Conservation (phyloP, 768 basidiomycete species). For the Terana coerulea region DNA sequence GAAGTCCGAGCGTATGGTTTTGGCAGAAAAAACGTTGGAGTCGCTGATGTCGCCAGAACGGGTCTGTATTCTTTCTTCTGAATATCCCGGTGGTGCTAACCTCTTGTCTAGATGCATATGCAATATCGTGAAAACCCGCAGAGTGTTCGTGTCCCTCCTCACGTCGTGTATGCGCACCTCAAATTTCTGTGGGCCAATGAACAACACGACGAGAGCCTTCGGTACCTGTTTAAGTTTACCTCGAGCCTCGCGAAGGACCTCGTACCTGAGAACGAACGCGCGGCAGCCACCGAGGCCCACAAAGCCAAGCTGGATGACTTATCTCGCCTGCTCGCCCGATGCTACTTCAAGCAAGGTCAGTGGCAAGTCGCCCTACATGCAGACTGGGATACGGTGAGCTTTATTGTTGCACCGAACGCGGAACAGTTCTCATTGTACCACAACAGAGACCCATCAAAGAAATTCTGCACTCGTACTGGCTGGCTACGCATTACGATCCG, state of each 20-base stretch:
- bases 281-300: constrained; percentile 38
- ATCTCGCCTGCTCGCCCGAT: constrained; percentile 88
- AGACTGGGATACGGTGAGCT: constrained; percentile 73
- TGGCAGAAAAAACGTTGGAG: constrained; percentile 96
- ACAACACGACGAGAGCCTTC: constrained; percentile 71
- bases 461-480: constrained; percentile 78
- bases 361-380: constrained; percentile 86
- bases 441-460: constrained; percentile 71
- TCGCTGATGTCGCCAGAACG: constrained; percentile 78
- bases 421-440: background rate
- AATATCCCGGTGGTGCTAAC: no score
- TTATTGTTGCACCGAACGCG: background rate
- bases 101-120: constrained; percentile 40
- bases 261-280: constrained; percentile 53
- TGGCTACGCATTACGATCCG: constrained; percentile 88
- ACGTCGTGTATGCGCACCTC: constrained; percentile 93
- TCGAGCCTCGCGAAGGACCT: constrained; percentile 72
- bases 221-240: constrained; percentile 80
- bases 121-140: constrained; percentile 45
- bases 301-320: constrained; percentile 65
- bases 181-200: constrained; percentile 95
- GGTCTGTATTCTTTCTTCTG: constrained; percentile 33
- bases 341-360: constrained; percentile 93
- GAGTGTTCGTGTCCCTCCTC: constrained; percentile 77
- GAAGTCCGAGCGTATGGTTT: constrained; percentile 85